Conservation (phyloP, 192 early-diverging fungal genomes). For the Backusella tuberculispora region DNA sequence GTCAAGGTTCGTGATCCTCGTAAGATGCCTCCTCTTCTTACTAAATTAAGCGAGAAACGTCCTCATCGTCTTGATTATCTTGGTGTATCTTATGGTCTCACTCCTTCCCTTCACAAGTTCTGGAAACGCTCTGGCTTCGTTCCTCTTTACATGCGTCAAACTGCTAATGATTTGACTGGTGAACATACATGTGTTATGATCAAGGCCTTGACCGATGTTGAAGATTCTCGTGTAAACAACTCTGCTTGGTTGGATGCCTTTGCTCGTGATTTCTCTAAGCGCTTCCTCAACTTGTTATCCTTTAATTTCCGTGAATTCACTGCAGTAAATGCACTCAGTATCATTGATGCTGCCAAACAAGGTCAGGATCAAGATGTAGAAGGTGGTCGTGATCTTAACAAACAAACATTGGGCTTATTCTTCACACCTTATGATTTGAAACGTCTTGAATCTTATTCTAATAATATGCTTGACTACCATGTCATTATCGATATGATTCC, state of each 20-base stretch:
- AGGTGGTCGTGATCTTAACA: slow-evolving; percentile 31
- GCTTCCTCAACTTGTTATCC: slow-evolving; percentile 87
- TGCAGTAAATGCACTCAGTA: slow-evolving; percentile 77
- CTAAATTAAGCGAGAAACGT: slow-evolving; percentile 82
- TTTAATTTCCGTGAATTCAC: slow-evolving; percentile 89
- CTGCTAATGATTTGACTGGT: slow-evolving; percentile 95
- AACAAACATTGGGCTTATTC: slow-evolving; percentile 39
- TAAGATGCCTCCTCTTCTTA: slow-evolving; percentile 90
- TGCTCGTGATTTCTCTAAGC: slow-evolving; percentile 87
- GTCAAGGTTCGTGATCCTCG: slow-evolving; percentile 86
- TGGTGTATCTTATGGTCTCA: slow-evolving; percentile 95
- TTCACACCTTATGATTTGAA: slow-evolving; percentile 91
- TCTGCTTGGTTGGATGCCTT: slow-evolving; percentile 87
- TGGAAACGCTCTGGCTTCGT: slow-evolving; percentile 92
- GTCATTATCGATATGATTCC: slow-evolving; percentile 94
- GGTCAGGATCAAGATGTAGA: slow-evolving; percentile 44
- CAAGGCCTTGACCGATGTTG: slow-evolving; percentile 64
- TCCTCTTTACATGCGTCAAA: slow-evolving; percentile 97
- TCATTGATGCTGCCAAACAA: slow-evolving; percentile 77
- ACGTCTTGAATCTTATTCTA: slow-evolving; percentile 93
- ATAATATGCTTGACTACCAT: slow-evolving; percentile 97
- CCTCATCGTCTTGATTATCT: slow-evolving; percentile 88
- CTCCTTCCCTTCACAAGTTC: slow-evolving; percentile 88
- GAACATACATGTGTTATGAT: slow-evolving; percentile 99
- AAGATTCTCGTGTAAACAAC: slow-evolving; percentile 50